phyloP scores from a whole-genome alignment of 129 eudicot genomes.

The Lactuca sativa region DNA sequence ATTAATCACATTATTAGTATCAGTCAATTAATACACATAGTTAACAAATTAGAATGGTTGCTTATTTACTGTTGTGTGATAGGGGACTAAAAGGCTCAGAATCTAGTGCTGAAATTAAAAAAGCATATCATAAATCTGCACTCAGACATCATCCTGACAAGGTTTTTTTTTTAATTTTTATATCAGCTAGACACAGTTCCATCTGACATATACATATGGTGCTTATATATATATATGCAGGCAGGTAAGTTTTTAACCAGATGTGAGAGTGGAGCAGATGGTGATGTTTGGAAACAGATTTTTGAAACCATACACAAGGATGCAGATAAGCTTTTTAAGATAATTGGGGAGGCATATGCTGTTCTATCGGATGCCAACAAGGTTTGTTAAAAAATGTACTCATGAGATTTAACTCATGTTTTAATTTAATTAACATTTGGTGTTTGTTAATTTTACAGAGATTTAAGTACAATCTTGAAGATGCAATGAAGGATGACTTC shows the following conservation, averaged over 20 bases:
- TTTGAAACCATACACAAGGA: conserved; percentile 57
- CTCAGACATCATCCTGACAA: conserved; percentile 96
- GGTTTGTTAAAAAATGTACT: conserved; percentile 28
- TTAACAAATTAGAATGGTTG: neutral
- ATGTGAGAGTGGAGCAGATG: conserved; percentile 64
- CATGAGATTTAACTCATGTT: too few relatives aligned
- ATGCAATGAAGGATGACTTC: conserved; percentile 29
- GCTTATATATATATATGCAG: conserved; percentile 31
- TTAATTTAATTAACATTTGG: too few relatives aligned
- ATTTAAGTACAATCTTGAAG: conserved; percentile 30
- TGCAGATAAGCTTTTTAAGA: conserved; percentile 80
- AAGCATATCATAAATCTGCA: conserved; percentile 92
- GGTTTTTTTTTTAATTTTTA: conserved; percentile 36
- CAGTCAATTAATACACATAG: too few relatives aligned
- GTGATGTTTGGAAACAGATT: conserved; percentile 62
- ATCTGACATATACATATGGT: neutral
- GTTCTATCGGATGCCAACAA: conserved; percentile 78
- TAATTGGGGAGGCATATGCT: conserved; percentile 89
- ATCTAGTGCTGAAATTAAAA: conserved; percentile 73
- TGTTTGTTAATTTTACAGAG: conserved; percentile 17
- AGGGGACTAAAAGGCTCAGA: conserved; percentile 86
- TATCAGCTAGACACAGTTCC: neutral
- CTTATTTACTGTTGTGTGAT: conserved; percentile 11
- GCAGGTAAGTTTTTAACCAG: conserved; percentile 69
- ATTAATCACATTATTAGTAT: too few relatives aligned